Percentiles rank a stretch among this genome's conserved stretches.
Evolutionary conservation across 202 grass and related monocot species (phyloP).

Genomic region (Schoenoplectus tabernaemontani): DNA sequence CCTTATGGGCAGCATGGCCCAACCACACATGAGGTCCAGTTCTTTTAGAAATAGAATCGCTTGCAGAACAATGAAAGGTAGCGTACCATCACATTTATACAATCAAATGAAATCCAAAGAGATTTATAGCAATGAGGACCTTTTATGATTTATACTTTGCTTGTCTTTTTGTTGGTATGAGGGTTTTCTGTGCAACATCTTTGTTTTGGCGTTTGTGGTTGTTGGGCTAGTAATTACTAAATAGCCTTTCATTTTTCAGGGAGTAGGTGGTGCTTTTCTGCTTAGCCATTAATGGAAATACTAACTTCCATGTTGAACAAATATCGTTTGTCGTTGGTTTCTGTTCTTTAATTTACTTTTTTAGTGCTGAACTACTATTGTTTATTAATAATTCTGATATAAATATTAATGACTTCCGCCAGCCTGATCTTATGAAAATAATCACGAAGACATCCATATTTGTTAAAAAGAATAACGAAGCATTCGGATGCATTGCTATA

Average conservation of each 20-base stretch:
- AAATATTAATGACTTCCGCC: neutral
- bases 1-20: neutral
- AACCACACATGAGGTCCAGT: neutral
- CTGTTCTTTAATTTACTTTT: neutral
- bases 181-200: neutral
- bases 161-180: neutral
- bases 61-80: constrained; percentile 10
- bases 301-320: neutral
- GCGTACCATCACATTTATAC: neutral
- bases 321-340: neutral
- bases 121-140: constrained; percentile 5
- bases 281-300: neutral
- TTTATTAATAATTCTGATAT: neutral
- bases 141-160: constrained; percentile 7
- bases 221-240: neutral
- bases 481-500: no score
- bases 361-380: neutral
- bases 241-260: neutral
- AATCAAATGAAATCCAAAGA: neutral
- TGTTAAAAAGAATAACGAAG: neutral
- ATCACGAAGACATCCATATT: neutral
- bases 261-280: neutral
- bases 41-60: neutral
- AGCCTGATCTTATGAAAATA: no score
- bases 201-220: neutral